Evolutionary conservation across 805 yeast genomes (phyloP), one percentile per base, ranked within the genome.

Genomic region (Blastobotrys terrestris): DNA sequence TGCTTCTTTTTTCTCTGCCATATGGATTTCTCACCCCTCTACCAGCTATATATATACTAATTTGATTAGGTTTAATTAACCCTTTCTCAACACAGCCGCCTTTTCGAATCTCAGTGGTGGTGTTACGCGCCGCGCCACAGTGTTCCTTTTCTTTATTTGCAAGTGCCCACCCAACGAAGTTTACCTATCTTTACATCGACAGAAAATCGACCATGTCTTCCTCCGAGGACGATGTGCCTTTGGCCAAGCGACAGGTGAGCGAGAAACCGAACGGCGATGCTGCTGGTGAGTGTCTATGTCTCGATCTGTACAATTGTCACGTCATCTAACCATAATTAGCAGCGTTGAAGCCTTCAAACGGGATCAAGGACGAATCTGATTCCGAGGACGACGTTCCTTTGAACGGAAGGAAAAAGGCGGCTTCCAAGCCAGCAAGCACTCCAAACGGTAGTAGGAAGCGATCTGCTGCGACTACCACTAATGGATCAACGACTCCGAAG

Each of bases 231-330:
- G 35, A 26, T 11, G 35, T 26, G 35, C 35, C 35, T 5, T 11
- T 26, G 11, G 35, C 35, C 8, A 26, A 26, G 35, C 35, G 35
- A 5, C 35, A 26, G 35, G 75, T 48, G 51, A 44, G 46, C 39
- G 51, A 48, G 46, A 20, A 45, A 3, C 41, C 51, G n/a, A 41
- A 20, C 14, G 22, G 16, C 31, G 21, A 31, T 39, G 11, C 35
- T 26, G 8, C 35, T 6, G 11, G 35, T 26, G 11, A 26, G 35
- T 26, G 35, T n/a, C n/a, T n/a, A n/a, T n/a, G n/a, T n/a, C n/a
- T n/a, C n/a, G n/a, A n/a, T n/a, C n/a, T n/a, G n/a, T n/a, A n/a
- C n/a, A n/a, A n/a, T n/a, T n/a, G n/a, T n/a, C n/a, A n/a, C n/a
- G n/a, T n/a, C n/a, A n/a, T n/a, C n/a, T n/a, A n/a, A n/a, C n/a